These are phyloP conservation scores for Nemania sp. DNA, from an alignment of 2,329 filamentous ascomycete genomes.

Conservation along the genomic window DNA sequence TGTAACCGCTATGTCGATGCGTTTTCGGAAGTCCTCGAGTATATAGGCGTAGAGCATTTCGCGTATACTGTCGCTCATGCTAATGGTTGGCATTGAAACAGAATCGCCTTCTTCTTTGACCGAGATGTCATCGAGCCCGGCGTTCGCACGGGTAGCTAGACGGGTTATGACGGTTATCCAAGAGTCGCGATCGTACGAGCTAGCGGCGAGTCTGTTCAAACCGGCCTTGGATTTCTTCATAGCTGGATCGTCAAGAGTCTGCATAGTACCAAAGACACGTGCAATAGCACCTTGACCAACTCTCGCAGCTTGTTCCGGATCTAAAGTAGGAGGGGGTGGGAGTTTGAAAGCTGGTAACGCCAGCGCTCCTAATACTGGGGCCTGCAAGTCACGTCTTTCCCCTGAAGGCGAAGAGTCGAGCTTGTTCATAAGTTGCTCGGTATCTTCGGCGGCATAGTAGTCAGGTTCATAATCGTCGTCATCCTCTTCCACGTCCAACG, in stretches of 20 bases:
- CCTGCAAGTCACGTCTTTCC: constrained; percentile 49
- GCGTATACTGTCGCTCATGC: constrained; percentile 71
- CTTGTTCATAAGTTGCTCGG: constrained; percentile 77
- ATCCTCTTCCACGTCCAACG: constrained; percentile 71
- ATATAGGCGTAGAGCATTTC: constrained; percentile 83
- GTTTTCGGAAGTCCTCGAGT: constrained; percentile 86
- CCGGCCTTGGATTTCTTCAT: constrained; percentile 69
- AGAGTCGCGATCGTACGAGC: constrained; percentile 81
- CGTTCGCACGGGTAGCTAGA: constrained; percentile 77
- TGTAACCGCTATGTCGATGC: constrained; percentile 86
- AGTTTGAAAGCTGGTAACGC: constrained; percentile 79
- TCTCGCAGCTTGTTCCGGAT: constrained; percentile 70
- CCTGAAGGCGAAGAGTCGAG: constrained; percentile 70
- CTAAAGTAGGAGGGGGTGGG: constrained; percentile 75
- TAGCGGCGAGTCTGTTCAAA: constrained; percentile 82
- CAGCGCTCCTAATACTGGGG: constrained; percentile 56
- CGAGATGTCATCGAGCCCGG: constrained; percentile 65
- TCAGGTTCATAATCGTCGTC: constrained; percentile 95
- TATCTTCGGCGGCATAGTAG: constrained; percentile 75
- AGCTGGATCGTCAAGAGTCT: constrained; percentile 69
- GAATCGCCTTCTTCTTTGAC: constrained; percentile 62
- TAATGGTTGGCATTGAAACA: constrained; percentile 33
- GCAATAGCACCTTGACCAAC: constrained; percentile 75
- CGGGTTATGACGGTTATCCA: constrained; percentile 90
- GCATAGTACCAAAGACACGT: constrained; percentile 79